Base-by-base conservation (phyloP, 2,329 filamentous ascomycete species). In the Ascochyta koolunga region DNA sequence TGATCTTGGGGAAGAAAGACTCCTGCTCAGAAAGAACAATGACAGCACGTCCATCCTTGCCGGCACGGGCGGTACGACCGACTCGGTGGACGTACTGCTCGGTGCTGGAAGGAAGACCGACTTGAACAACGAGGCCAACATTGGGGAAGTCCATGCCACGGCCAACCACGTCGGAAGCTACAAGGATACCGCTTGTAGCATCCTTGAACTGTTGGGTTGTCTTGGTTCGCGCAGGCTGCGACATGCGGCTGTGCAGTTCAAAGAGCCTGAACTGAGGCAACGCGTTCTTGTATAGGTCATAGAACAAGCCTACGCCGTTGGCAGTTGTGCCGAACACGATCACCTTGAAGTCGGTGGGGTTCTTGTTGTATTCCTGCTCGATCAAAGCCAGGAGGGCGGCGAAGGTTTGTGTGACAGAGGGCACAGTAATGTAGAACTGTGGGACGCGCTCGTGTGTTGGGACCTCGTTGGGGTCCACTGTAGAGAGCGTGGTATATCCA, bases 1-100 rank as follows among this genome's bases (percentile, higher is more conserved):
- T 83, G 50, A 71, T 69, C 31, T 71, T 73, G 21, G 80, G 66
- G 67, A 83, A 84, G 72, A 81, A 84, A 6, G 76, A 75, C 59
- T 85, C 82, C 46, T 75, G 74, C 56, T 81, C 63, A 9, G 80
- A 82, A 37, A 85, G 75, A 15, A 85, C 61, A 46, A 84, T 80
- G 50, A 84, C 75, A 11, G 82, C 82, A 33, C 82, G 79, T 10
- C 82, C 82, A 42, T 82, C 78, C 22, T 77, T 78, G 15, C 72
- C 72, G 15, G 72, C 72, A 33, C 72, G 67, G n/a, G 71, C 79
- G 24, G 76, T 78, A 38, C 76, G 73, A 16, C 73, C 76, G 9
- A 78, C 72, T 15, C 76, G 76, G 54, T 79, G 72, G 25, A 75
- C 56, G 39, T 75, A 75, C 56, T 83, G 80, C 48, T 83, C 82